Evolutionary conservation across 345 rosid genomes (phyloP).

Genomic region (Melaleuca alternifolia): DNA sequence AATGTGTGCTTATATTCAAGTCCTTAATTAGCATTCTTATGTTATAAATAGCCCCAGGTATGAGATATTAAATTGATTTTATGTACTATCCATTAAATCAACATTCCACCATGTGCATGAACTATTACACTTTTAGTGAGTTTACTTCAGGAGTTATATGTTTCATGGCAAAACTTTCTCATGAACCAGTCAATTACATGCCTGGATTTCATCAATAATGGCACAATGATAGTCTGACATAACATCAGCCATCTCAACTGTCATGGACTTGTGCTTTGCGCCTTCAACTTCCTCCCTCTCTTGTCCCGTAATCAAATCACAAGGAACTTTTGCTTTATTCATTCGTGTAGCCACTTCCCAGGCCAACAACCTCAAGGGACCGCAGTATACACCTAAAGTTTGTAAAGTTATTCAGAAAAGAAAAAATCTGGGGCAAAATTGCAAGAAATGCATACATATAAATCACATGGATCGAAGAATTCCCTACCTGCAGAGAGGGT

Average conservation of each 20-base stretch:
- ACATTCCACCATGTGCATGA: background rate
- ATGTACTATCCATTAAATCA: background rate
- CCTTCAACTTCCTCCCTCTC: constrained; percentile 83
- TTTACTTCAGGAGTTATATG: background rate
- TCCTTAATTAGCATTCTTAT: background rate
- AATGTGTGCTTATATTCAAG: background rate
- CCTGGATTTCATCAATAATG: constrained; percentile 90
- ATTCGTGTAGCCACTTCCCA: constrained; percentile 90
- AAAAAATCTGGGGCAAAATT: background rate
- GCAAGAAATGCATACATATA: background rate
- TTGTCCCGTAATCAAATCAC: constrained; percentile 90
- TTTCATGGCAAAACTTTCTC: background rate
- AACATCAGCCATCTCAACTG: constrained; percentile 96
- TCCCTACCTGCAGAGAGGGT: background rate
- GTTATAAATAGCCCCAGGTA: background rate
- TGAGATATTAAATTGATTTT: background rate
- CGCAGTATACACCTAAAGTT: constrained; percentile 75
- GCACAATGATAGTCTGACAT: constrained; percentile 61
- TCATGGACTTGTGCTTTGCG: constrained; percentile 82
- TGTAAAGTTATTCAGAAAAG: background rate
- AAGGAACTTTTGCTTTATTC: constrained; percentile 79
- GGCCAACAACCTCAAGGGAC: constrained; percentile 90
- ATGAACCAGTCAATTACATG: background rate
- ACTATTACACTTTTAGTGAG: background rate
- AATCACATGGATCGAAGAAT: background rate